A percentile compares a stretch with the other conserved stretches of the same genome.
Evolutionary conservation across 169 alveolate species (phyloP).

Genomic region (Plasmodium coatneyi): DNA sequence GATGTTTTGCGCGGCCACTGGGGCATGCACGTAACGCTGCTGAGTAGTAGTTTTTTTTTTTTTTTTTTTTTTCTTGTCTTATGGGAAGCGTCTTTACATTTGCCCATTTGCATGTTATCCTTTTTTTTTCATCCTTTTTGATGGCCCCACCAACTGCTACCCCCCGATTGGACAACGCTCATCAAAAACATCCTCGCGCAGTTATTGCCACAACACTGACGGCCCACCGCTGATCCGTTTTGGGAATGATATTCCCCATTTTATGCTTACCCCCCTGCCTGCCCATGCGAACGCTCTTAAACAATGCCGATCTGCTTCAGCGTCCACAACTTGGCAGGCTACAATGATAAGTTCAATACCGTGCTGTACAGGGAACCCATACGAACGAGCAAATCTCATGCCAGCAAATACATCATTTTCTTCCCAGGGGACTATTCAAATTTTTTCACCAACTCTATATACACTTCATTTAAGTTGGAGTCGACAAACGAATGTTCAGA

Average conservation of each 20-base stretch:
- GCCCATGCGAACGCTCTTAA: not conserved
- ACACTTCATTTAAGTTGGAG: constrained; percentile 25
- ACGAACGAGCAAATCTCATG: not conserved
- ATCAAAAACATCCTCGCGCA: too few species aligned
- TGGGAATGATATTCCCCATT: not conserved
- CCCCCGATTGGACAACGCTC: not conserved
- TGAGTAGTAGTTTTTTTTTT: not conserved
- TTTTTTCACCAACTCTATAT: constrained; percentile 46
- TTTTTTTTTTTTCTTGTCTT: constrained; percentile 1
- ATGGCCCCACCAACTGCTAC: not conserved
- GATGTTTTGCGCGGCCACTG: not conserved
- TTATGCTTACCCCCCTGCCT: not conserved
- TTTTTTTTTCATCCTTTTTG: not conserved
- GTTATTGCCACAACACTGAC: too few species aligned
- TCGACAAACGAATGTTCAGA: constrained; percentile 28
- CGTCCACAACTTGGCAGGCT: constrained; percentile 29
- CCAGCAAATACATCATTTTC: constrained; percentile 37
- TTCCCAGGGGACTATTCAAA: constrained; percentile 72
- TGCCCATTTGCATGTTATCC: not conserved
- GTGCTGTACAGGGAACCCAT: constrained; percentile 70
- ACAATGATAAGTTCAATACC: constrained; percentile 22
- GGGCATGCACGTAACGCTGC: not conserved
- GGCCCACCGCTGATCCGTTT: not conserved
- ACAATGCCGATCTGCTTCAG: constrained; percentile 70
- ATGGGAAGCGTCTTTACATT: not conserved